Percentiles rank a stretch among this genome's conserved stretches.
These are phyloP conservation scores for Stagonosporopsis vannaccii DNA, from an alignment of 2,329 filamentous ascomycete genomes.

Conservation along the genomic window DNA sequence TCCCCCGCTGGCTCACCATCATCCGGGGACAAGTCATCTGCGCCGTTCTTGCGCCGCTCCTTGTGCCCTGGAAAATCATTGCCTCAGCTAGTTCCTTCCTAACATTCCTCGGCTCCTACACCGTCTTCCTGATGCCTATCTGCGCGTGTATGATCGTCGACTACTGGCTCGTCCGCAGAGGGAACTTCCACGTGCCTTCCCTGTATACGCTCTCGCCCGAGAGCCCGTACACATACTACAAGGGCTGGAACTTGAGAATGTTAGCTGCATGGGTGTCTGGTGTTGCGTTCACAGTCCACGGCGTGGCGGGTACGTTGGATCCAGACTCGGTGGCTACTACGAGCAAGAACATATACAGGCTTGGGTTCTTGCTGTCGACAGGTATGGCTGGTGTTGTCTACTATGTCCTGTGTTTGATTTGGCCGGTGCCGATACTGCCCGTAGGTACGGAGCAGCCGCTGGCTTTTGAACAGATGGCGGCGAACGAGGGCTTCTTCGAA, in stretches of 20 bases:
- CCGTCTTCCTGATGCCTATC: conserved; percentile 38
- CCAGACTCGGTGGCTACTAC: conserved; percentile 20
- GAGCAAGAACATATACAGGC: conserved; percentile 32
- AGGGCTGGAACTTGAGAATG: conserved; percentile 33
- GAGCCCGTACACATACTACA: conserved; percentile 28
- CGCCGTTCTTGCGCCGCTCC: background rate
- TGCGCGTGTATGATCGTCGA: conserved; percentile 31
- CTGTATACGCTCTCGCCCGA: conserved; percentile 18
- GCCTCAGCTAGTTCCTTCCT: conserved; percentile 31
- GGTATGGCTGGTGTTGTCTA: conserved; percentile 27
- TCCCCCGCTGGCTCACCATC: conserved; percentile 37
- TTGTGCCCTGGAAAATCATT: conserved; percentile 39
- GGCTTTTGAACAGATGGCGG: conserved; percentile 25
- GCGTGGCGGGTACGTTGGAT: conserved; percentile 26
- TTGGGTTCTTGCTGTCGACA: conserved; percentile 24
- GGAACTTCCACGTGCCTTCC: conserved; percentile 31
- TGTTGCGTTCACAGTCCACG: conserved; percentile 29
- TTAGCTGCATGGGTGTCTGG: conserved; percentile 26
- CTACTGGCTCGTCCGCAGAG: conserved; percentile 28
- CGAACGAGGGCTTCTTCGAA: conserved; percentile 28
- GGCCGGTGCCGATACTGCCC: conserved; percentile 24
- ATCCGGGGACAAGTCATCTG: conserved; percentile 29
- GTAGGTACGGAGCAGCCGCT: conserved; percentile 14
- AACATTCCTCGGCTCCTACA: conserved; percentile 37
- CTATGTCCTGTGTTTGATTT: conserved; percentile 23